Conservation (phyloP, 139 green algal genomes). For the Micromonas commoda region DNA sequence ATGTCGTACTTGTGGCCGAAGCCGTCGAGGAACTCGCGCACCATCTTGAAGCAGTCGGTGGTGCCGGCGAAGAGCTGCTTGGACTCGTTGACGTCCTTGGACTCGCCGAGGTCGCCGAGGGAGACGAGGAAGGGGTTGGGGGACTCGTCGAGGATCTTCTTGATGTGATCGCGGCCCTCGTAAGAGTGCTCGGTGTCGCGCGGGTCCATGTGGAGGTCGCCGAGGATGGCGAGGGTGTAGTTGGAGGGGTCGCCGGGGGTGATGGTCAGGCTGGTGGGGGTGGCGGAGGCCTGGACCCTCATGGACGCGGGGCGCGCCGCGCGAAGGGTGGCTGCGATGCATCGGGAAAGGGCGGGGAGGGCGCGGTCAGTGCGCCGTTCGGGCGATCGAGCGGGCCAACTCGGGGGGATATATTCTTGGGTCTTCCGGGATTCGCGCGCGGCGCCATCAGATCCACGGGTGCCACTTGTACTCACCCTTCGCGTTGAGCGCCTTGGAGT, state of each 20-base stretch:
- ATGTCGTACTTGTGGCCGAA: conserved; percentile 32
- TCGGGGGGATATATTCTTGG: background rate
- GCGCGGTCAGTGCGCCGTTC: too few species aligned
- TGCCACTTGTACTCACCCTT: background rate
- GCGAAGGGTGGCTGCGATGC: too few species aligned
- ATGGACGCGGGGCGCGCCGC: too few species aligned
- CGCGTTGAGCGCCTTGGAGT: background rate
- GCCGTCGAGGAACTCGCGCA: conserved; percentile 33
- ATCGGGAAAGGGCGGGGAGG: too few species aligned
- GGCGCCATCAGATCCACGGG: background rate
- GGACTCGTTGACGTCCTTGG: conserved; percentile 29
- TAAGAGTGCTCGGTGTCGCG: conserved; percentile 27
- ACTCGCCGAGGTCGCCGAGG: conserved; percentile 26
- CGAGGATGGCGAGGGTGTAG: conserved; percentile 28
- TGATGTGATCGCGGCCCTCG: conserved; percentile 30
- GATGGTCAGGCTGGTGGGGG: background rate
- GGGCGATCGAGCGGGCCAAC: background rate
- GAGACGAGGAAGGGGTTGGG: conserved; percentile 32
- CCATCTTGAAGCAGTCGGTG: conserved; percentile 30
- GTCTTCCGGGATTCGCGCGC: background rate
- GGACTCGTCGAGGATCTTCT: conserved; percentile 8
- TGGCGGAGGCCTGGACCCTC: background rate
- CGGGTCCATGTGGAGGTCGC: conserved; percentile 28
- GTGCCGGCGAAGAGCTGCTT: conserved; percentile 33
- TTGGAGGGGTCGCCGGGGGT: conserved; percentile 11